A percentile compares a stretch with the other conserved stretches of the same genome.
phyloP scores from a whole-genome alignment of 1,139 yeast species.

The Diutina pseudorugosa region DNA sequence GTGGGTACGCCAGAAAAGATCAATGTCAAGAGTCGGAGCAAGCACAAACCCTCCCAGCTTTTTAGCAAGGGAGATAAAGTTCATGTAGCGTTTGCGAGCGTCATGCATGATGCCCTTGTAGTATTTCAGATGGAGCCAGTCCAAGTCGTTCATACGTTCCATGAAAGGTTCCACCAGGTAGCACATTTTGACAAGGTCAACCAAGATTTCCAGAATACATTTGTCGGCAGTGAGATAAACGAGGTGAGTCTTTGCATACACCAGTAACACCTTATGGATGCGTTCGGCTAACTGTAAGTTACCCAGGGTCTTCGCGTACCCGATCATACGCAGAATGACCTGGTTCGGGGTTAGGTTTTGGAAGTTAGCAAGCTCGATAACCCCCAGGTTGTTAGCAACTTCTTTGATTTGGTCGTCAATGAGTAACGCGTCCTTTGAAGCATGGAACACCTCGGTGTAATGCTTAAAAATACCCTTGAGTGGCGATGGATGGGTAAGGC shows the following conservation, averaged over 20 bases:
- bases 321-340: not conserved
- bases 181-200: constrained; percentile 3
- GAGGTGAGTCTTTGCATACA: not conserved
- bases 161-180: not conserved
- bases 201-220: constrained; percentile 1
- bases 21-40: constrained; percentile 1
- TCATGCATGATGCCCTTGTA: constrained; percentile 2
- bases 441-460: constrained; percentile 3
- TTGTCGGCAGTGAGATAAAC: constrained; percentile 3
- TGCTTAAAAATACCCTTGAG: constrained; percentile 3
- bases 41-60: constrained; percentile 2
- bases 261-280: constrained; percentile 2
- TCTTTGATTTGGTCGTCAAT: constrained; percentile 3
- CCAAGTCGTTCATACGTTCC: not conserved
- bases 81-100: not conserved
- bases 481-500: constrained; percentile 2
- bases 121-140: not conserved
- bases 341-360: not conserved
- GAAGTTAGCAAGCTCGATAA: not conserved
- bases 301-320: not conserved
- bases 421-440: not conserved
- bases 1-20: constrained; percentile 2
- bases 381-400: not conserved
- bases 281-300: not conserved
- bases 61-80: not conserved